phyloP scores from a whole-genome alignment of 306 rosid genomes.

The Trifolium fragiferum region DNA sequence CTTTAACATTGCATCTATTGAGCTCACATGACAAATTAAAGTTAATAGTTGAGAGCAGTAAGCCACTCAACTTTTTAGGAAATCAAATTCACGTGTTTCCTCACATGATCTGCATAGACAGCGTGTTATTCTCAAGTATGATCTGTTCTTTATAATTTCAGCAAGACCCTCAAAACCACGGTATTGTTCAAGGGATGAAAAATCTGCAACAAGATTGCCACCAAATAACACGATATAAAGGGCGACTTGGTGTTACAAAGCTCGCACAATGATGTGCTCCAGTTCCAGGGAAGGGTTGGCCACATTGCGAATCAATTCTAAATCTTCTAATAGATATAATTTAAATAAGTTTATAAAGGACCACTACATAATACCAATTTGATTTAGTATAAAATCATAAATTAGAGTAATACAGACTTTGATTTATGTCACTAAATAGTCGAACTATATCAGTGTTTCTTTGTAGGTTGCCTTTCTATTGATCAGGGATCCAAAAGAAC shows the following conservation, averaged over 20 bases:
- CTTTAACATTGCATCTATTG: neutral
- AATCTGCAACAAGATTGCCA: constrained; percentile 13
- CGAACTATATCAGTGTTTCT: constrained; percentile 6
- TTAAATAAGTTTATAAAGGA: neutral
- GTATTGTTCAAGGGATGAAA: constrained; percentile 5
- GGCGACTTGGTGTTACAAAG: neutral
- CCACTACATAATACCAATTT: neutral
- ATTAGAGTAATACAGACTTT: neutral
- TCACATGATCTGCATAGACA: constrained; percentile 3
- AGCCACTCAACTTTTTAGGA: neutral
- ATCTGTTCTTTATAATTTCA: neutral
- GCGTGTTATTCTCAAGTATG: neutral
- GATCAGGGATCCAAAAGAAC: neutral
- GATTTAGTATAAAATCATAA: neutral
- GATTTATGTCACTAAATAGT: constrained; percentile 11
- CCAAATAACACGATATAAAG: neutral
- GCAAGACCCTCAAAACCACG: constrained; percentile 10
- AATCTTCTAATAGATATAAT: neutral
- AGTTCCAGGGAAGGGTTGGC: neutral
- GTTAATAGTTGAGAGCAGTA: neutral
- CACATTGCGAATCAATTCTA: neutral
- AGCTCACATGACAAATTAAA: neutral
- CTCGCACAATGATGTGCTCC: neutral
- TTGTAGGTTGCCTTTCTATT: neutral
- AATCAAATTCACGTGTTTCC: neutral